A percentile compares a stretch with the other conserved stretches of the same genome.
These are phyloP conservation scores for Spatholobus suberectus DNA, from an alignment of 306 rosid genomes.

Conservation along the genomic window DNA sequence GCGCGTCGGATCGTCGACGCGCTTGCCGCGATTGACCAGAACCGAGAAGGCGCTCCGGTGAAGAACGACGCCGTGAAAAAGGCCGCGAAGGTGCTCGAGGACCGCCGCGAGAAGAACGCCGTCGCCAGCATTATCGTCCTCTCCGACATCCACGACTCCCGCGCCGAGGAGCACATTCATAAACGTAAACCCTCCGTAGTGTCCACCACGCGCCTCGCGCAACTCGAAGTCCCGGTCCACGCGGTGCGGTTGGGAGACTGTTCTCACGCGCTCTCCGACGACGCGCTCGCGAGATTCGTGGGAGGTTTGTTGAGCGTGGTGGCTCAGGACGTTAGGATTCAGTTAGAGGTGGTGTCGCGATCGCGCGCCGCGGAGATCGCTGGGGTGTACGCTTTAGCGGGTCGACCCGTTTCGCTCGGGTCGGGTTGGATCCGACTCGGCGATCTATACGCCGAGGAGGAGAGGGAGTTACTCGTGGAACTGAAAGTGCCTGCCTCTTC, in stretches of 20 bases:
- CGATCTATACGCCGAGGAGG: constrained; percentile 75
- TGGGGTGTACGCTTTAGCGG: constrained; percentile 67
- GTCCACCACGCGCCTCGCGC: constrained; percentile 60
- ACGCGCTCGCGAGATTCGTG: constrained; percentile 54
- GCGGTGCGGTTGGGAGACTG: constrained; percentile 51
- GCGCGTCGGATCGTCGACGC: constrained; percentile 65
- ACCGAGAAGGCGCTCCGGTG: constrained; percentile 50
- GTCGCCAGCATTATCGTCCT: constrained; percentile 68
- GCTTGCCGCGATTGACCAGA: constrained; percentile 55
- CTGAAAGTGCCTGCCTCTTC: constrained; percentile 66
- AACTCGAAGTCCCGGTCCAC: constrained; percentile 71
- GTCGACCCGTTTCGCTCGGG: constrained; percentile 59
- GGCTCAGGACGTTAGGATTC: constrained; percentile 73
- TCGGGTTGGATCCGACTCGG: constrained; percentile 55
- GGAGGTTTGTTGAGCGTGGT: constrained; percentile 61
- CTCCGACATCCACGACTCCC: constrained; percentile 51
- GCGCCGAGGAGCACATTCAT: not conserved
- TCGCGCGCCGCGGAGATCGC: constrained; percentile 64
- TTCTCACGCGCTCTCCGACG: constrained; percentile 49
- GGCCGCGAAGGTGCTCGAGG: constrained; percentile 87
- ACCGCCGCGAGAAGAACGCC: constrained; percentile 84
- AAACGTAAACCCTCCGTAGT: constrained; percentile 44
- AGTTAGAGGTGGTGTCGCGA: constrained; percentile 63
- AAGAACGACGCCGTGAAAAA: constrained; percentile 83
- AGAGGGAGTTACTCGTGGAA: constrained; percentile 74